Base-by-base conservation (phyloP, 306 rosid species). In the Prinsepia uniflora region DNA sequence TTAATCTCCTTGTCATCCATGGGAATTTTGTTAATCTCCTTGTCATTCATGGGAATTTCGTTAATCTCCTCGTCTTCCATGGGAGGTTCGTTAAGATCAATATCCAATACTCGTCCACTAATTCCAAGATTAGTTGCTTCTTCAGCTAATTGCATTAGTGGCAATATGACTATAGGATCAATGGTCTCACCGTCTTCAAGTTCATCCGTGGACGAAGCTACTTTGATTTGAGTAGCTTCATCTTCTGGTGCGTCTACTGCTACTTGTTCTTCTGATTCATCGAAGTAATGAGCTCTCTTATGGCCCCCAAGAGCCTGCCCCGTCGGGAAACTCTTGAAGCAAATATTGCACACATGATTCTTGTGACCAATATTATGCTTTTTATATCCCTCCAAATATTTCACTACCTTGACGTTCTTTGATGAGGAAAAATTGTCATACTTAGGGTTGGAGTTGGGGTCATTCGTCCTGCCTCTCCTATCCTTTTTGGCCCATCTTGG, bases 271-370 rank as follows among this genome's bases (percentile, higher is more conserved):
- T 15, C 36, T 30, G 36, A 30, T 30, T 30, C 18, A 36, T 41
- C 1, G 41, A 11, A 20, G 70, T 46, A 45, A 43, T 45, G 70
- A 46, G 70, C 30, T 12, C 70, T 65, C 54, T 46, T 64, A 14
- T 64, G 69, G 34, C 69, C 53, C 11, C 69, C 69, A 7, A 64
- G 69, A 11, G 69, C 69, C 69, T 64, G 53, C 69, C 69, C 69
- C 6, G 69, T 19, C 3, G 53, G 53, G 49, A 64, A 64, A 10
- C 12, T 18, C 40, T 64, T 20, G 3, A 10, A 20, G 54, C 69
- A 64, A 6, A 44, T 44, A 6, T 11, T 15, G 49, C 69, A 64
- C 20, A 45, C 36, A 20, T 64, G 54, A 15, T 30, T 30, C 36
- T 30, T 30, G 36, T 30, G 36, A 30, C 3, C 30, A 24, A 24